These are phyloP conservation scores for Colletotrichum agaves DNA, from an alignment of 2,329 filamentous ascomycete genomes.

Conservation along the genomic window DNA sequence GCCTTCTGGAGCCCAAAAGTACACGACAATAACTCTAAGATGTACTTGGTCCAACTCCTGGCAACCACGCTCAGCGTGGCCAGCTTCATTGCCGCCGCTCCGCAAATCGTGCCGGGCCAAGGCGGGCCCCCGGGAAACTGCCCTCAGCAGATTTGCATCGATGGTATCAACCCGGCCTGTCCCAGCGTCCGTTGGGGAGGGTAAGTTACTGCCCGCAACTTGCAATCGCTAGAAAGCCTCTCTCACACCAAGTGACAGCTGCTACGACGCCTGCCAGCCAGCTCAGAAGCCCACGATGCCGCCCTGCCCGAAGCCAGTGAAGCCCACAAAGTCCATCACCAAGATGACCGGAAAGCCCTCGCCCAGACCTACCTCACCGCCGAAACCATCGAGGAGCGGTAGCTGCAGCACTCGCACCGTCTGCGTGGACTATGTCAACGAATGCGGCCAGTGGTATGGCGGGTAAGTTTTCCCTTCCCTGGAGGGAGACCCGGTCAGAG, in stretches of 20 bases:
- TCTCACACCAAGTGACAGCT: conserved; percentile 38
- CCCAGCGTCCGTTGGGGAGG: conserved; percentile 41
- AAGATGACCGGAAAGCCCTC: neutral
- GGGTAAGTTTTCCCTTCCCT: conserved; percentile 36
- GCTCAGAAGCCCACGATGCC: conserved; percentile 28
- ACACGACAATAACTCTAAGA: neutral
- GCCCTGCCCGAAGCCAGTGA: conserved; percentile 22
- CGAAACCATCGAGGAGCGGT: neutral
- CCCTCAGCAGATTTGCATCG: conserved; percentile 42
- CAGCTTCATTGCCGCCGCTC: conserved; percentile 22
- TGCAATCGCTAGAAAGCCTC: neutral
- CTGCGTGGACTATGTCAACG: conserved; percentile 39
- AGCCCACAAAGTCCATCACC: conserved; percentile 1
- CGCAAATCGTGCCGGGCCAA: conserved; percentile 3
- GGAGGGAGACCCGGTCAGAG: neutral
- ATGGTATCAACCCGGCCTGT: conserved; percentile 43
- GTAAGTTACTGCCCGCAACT: conserved; percentile 36
- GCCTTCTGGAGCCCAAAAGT: no score
- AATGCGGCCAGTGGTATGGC: conserved; percentile 39
- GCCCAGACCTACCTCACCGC: neutral
- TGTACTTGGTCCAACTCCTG: conserved; percentile 24
- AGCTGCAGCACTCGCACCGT: conserved; percentile 42
- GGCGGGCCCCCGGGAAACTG: conserved; percentile 5
- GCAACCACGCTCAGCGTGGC: conserved; percentile 14
- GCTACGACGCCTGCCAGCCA: conserved; percentile 45